Evolutionary conservation across 169 alveolate species (phyloP), one percentile per base, ranked within the genome.

Genomic region (Plasmodium vinckei): DNA sequence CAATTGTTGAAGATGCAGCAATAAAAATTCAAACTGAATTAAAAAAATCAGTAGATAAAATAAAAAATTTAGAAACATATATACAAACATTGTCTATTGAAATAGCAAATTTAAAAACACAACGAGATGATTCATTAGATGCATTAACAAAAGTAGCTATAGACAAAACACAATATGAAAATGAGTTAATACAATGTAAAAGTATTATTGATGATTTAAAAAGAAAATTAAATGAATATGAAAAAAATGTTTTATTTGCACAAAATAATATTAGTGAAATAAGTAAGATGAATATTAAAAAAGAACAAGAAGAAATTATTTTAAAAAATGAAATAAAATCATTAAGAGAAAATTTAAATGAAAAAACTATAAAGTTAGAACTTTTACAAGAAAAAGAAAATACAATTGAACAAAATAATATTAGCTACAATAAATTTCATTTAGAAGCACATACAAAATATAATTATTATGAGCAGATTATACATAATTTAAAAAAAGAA

Each of bases 11-110:
- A 79, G 89, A 79, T 46, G 89, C 89, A 9, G 89, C 89, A 15
- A 79, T 79, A 79, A 79, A 79, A 60, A 79, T 79, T n/a, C 89
- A 79, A 67, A 65, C 84, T 13, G 89, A 79, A 61, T 79, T 79
- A 70, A 79, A 79, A 65, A 79, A 79, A 49, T 79, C 89, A 15
- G 89, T 79, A 21, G 89, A 79, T 39, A 79, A 79, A 79, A 79
- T 67, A 39, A 79, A 79, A 67, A 79, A 67, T 27, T 54, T 79
- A 53, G 89, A 79, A 53, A 27, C 79, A 19, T 79, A 79, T 49
- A 79, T 79, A 12, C 89, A 79, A 27, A 79, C 89, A 60, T 25
- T 79, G 53, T 79, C 89, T 10, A 39, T 79, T 0, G 89, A 79
- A 59, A 79, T 79, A 9, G 46, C 71, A 9, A 79, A 79, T 17